Evolutionary conservation across 148 eudicot species (phyloP).

Genomic region (Polygonum maritimum): DNA sequence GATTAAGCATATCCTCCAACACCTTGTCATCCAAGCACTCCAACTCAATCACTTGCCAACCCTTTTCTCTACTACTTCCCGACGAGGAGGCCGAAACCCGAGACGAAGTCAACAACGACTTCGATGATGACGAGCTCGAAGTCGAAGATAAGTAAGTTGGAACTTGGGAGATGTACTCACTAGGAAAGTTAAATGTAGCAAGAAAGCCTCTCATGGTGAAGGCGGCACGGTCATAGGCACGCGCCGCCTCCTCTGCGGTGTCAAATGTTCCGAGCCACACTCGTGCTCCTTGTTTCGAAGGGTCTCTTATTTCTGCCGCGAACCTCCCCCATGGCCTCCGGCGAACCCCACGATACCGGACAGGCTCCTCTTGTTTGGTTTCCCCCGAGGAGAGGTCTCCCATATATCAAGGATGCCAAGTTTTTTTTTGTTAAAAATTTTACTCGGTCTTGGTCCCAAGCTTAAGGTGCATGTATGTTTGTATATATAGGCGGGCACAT

Average conservation of each 20-base stretch:
- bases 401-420: too few species aligned
- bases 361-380: too few species aligned
- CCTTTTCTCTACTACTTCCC: neutral
- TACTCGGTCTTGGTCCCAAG: too few species aligned
- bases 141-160: slow-evolving; percentile 10
- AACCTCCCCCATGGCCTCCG: too few species aligned
- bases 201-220: slow-evolving; percentile 39
- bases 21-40: slow-evolving; percentile 8
- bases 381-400: too few species aligned
- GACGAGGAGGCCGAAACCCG: neutral
- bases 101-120: neutral
- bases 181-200: slow-evolving; percentile 41
- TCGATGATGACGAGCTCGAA: neutral
- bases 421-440: too few species aligned
- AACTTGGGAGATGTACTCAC: slow-evolving; percentile 31
- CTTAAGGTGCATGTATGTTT: too few species aligned
- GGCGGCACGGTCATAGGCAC: slow-evolving; percentile 50
- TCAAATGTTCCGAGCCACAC: slow-evolving; percentile 45
- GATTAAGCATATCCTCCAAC: slow-evolving; percentile 2
- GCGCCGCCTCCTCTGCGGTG: slow-evolving; percentile 18
- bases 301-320: slow-evolving; percentile 38
- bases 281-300: slow-evolving; percentile 32
- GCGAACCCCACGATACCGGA: neutral
- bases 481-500: too few species aligned
- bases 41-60: slow-evolving; percentile 5